Evolutionary conservation across 202 grass and related monocot species (phyloP), one percentile per base, ranked within the genome.

Genomic region (Panicum hallii): DNA sequence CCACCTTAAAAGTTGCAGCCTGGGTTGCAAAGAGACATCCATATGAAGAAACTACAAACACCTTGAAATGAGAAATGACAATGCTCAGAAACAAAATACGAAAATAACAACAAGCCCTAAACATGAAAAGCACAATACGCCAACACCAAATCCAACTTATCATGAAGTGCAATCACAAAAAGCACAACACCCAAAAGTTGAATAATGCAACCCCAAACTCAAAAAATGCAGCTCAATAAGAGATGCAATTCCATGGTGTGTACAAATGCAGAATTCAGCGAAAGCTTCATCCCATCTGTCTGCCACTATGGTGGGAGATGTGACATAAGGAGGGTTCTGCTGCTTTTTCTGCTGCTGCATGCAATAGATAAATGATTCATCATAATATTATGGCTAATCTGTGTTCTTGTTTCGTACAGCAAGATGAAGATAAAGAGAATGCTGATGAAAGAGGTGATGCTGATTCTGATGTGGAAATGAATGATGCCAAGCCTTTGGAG

Each of bases 381-480:
- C 5, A 15, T 60, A 79, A 15, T 60, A 79, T 83, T 63, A 62
- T 80, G 15, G 7, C 45, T 80, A 70, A 80, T 65, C 69, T 56
- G 5, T 38, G 46, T 84, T 70, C 58, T 48, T 75, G 26, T 85
- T 81, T 23, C n/a, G 26, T 94, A 43, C 77, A 97, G 95, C 74
- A 88, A 76, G 89, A 97, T 88, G 95, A 97, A 83, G 89, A 95
- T 75, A 80, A 80, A 75, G 92, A 89, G 85, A 79, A 97, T 85
- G 82, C 85, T 40, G 85, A 97, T 83, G 95, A 88, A 85, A 93
- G 89, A 44, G 79, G 67, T 5, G 84, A 90, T 78, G 82, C 62
- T 83, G 82, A 89, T 85, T 95, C 88, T 46, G 95, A 97, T 79
- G 41, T 87, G 79, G 93, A 99, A 73, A 88, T 92, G 78, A 87